Conservation (phyloP, 2,329 filamentous ascomycete genomes). For the Salinomyces thailandicus region DNA sequence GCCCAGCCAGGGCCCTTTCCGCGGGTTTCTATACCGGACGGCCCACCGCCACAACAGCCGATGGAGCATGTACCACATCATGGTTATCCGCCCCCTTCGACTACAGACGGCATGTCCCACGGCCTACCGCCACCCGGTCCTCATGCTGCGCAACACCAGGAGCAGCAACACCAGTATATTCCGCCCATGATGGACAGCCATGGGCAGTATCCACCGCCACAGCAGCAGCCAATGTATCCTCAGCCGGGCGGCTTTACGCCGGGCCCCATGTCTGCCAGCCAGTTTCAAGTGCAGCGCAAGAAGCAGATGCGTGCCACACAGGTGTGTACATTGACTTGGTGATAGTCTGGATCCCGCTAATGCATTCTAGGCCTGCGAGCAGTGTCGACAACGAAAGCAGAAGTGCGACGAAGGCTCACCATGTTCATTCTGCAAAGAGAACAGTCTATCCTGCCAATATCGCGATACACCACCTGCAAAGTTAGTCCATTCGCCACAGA, state of each 20-base stretch:
- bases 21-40: constrained; percentile 14
- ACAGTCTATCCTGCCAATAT: constrained; percentile 73
- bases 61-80: constrained; percentile 24
- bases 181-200: constrained; percentile 22
- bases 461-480: constrained; percentile 85
- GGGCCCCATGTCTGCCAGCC: constrained; percentile 16
- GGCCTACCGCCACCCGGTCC: constrained; percentile 14
- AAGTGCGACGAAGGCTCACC: constrained; percentile 84
- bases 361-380: constrained; percentile 66
- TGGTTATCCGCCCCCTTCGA: constrained; percentile 18
- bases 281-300: constrained; percentile 18
- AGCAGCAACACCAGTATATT: constrained; percentile 19
- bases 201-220: constrained; percentile 15
- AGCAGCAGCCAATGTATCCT: constrained; percentile 17
- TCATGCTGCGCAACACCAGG: constrained; percentile 13
- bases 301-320: constrained; percentile 29
- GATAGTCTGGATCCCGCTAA: constrained; percentile 7
- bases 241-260: constrained; percentile 11
- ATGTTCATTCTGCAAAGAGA: constrained; percentile 78
- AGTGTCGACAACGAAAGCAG: constrained; percentile 75
- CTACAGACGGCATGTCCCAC: constrained; percentile 20
- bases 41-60: constrained; percentile 13
- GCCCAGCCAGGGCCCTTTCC: constrained; percentile 17
- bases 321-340: constrained; percentile 13
- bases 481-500: constrained; percentile 42